Conservation (phyloP, 1,284 basidiomycete species). For the Melanopsichium pennsylvanicum region DNA sequence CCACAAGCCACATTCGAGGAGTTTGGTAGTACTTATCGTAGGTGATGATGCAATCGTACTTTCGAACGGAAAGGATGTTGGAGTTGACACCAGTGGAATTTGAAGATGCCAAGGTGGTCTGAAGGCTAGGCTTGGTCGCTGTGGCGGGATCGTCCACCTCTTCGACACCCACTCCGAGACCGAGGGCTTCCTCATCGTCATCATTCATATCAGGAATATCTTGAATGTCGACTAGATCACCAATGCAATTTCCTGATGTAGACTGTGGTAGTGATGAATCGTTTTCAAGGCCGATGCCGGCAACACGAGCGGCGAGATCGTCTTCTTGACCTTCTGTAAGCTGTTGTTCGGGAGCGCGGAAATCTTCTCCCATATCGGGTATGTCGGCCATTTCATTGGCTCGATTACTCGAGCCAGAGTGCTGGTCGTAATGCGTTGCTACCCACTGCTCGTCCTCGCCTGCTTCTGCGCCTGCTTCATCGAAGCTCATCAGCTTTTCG, state of each 20-base stretch:
- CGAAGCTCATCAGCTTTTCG: conserved; percentile 49
- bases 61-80: conserved; percentile 91
- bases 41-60: conserved; percentile 99
- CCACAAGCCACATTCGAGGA: conserved; percentile 63
- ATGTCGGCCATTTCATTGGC: conserved; percentile 56
- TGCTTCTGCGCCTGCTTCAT: conserved; percentile 26
- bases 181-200: conserved; percentile 56
- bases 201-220: conserved; percentile 60
- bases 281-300: conserved; percentile 33
- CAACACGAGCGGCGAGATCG: conserved; percentile 51
- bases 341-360: conserved; percentile 39
- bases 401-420: conserved; percentile 5
- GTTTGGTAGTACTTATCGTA: conserved; percentile 80
- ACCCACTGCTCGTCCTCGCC: conserved; percentile 55
- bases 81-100: conserved; percentile 68
- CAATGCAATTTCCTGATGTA: conserved; percentile 14
- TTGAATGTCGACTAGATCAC: conserved; percentile 42
- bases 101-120: conserved; percentile 39
- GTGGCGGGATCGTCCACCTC: conserved; percentile 60
- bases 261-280: conserved; percentile 3
- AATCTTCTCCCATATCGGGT: conserved; percentile 55
- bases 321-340: conserved; percentile 56
- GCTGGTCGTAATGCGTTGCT: conserved; percentile 40
- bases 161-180: conserved; percentile 52
- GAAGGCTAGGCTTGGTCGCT: conserved; percentile 44